Base-by-base conservation (phyloP, 2,329 filamentous ascomycete genomes). In the Gaeumannomyces tritici region DNA sequence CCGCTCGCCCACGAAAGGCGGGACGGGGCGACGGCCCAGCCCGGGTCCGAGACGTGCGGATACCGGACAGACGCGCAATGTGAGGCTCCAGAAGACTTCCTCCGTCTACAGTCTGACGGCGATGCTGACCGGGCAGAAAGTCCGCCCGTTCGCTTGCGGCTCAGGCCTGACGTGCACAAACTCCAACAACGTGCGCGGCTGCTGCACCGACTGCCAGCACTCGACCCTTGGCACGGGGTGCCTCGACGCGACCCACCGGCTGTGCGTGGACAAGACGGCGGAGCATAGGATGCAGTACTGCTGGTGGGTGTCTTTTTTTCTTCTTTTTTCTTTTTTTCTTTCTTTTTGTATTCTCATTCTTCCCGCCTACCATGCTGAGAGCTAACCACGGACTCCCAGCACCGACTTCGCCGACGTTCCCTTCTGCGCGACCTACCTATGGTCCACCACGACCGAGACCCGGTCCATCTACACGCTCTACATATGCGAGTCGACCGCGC, bases 401-500 rank as follows among this genome's bases (percentile, higher is more conserved):
- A 55, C 42, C 59, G 42, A 61, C 47, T 27, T n/a, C 47, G 24
- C 47, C 42, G 59, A 55, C 21, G 59, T 61, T 13, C 59, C 59
- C 18, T 61, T 13, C n/a, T 61, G 59, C 59, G 59, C 59, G 15
- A 61, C 59, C 21, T 56, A 61, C n/a, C 47, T 61, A 11, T 61
- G 59, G 59, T 61, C 59, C 27, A 61, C 59, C 13, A 55, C 59
- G 8, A 61, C 59, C 42, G 59, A 61, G 28, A 27, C 51, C 47
- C 13, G n/a, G 15, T 24, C 24, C 59, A 33, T 55, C 8, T 55
- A 61, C 47, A 61, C 59, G 24, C 28, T 61, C 13, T 61, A 55
- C 28, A 35, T 61, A n/a, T 61, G 59, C 59, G 59, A 61, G 47
- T 61, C 59, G 47, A 56, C 65, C 18, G 58, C 61, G 18, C 54